phyloP scores from a whole-genome alignment of 202 grass and related monocot species.

The Musa balbisiana region DNA sequence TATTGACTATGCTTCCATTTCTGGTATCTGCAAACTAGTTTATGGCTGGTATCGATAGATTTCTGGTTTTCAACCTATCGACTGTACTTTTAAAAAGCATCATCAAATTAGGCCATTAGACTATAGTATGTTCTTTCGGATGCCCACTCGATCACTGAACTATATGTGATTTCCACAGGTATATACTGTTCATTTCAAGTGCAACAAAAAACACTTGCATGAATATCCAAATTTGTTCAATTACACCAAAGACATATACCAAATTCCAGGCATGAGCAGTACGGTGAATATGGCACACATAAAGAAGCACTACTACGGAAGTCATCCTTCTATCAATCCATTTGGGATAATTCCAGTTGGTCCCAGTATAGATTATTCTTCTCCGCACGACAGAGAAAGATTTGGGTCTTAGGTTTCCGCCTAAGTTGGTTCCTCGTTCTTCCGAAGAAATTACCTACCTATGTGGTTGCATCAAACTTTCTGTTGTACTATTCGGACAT shows the following conservation, averaged over 20 bases:
- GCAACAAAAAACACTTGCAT: constrained; percentile 78
- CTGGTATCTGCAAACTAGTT: no score
- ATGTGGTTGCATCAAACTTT: no score
- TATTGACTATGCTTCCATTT: no score
- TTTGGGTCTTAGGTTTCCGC: constrained; percentile 6
- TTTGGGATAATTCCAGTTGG: constrained; percentile 63
- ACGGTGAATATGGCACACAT: constrained; percentile 77
- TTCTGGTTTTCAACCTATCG: no score
- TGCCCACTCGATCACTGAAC: not conserved
- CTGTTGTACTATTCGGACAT: not conserved
- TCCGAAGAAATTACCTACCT: not conserved
- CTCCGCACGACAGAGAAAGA: constrained; percentile 70
- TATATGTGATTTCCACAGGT: constrained; percentile 29
- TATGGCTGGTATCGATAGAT: no score
- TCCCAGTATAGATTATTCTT: constrained; percentile 58
- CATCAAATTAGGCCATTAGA: no score
- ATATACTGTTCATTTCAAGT: constrained; percentile 87
- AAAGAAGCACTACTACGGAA: constrained; percentile 89
- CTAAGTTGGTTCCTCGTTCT: not conserved
- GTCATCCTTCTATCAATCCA: constrained; percentile 77
- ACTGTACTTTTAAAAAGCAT: no score
- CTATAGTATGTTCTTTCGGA: no score
- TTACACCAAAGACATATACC: constrained; percentile 92
- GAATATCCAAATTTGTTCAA: constrained; percentile 88
- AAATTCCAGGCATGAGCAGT: constrained; percentile 58